Evolutionary conservation across 2,329 filamentous ascomycete genomes (phyloP).

Genomic region (Cytospora schulzeri): DNA sequence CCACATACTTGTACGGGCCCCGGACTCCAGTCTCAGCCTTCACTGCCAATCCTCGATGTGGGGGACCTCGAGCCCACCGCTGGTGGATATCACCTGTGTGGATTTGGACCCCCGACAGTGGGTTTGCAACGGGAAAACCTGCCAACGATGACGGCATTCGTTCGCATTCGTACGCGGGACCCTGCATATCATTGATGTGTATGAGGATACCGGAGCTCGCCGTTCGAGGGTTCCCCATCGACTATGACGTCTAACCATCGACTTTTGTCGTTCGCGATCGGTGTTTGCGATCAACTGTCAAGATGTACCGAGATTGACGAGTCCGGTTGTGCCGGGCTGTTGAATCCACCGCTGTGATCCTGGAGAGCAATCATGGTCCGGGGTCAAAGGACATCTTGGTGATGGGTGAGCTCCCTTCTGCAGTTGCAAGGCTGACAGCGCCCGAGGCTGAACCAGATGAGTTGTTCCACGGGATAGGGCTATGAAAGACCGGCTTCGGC

Average conservation of each 20-base stretch:
- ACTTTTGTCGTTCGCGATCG: neutral
- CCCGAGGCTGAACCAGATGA: neutral
- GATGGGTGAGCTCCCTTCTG: neutral
- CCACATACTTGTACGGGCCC: neutral
- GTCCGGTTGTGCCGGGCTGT: neutral
- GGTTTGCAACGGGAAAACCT: neutral
- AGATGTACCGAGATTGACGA: neutral
- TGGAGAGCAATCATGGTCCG: neutral
- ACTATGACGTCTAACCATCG: neutral
- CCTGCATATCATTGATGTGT: neutral
- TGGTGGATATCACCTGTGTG: neutral
- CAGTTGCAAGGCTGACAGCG: neutral
- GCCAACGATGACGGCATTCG: neutral
- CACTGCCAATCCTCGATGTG: neutral
- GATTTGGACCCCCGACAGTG: neutral
- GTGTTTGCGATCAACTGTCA: neutral
- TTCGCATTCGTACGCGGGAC: too few relatives aligned
- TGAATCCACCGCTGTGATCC: neutral
- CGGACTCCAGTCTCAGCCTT: neutral
- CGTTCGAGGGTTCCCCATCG: neutral
- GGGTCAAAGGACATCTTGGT: neutral
- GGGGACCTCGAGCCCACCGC: neutral
- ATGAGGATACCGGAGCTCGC: neutral
- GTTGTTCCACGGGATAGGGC: neutral
- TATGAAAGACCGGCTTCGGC: conserved; percentile 6